Conservation (phyloP, 306 rosid species). For the Benincasa hispida region DNA sequence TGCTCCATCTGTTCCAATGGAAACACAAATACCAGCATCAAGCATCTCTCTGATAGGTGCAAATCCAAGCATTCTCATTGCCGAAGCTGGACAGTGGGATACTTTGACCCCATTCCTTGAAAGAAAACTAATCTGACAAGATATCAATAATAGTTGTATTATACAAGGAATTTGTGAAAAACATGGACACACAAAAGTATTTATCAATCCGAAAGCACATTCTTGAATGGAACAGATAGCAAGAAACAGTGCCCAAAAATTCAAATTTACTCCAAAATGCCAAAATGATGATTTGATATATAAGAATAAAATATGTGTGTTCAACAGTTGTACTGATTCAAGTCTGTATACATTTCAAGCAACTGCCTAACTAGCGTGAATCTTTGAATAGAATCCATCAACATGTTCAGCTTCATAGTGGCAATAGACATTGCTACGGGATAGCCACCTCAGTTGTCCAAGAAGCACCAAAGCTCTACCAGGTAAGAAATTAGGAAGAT, state of each 20-base stretch:
- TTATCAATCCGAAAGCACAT: neutral
- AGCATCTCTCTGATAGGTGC: constrained; percentile 90
- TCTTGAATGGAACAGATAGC: neutral
- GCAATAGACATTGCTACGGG: neutral
- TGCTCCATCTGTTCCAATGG: constrained; percentile 86
- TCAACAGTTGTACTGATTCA: neutral
- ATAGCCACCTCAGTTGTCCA: neutral
- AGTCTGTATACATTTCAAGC: neutral
- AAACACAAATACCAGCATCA: constrained; percentile 68
- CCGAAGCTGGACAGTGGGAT: constrained; percentile 86
- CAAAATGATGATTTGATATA: neutral
- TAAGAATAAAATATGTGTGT: neutral
- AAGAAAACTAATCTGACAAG: constrained; percentile 56
- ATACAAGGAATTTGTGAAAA: neutral
- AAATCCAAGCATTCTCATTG: constrained; percentile 94
- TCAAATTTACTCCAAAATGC: neutral
- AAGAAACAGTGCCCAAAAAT: neutral
- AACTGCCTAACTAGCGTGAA: neutral
- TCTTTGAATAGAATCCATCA: neutral
- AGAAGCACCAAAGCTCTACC: neutral
- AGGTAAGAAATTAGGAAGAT: neutral
- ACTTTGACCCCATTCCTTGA: constrained; percentile 65
- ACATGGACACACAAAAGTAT: neutral
- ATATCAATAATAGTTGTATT: neutral
- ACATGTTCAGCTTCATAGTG: neutral